Evolutionary conservation across 768 basidiomycete species (phyloP), one percentile per base, ranked within the genome.

Genomic region (Pisolithus orientalis): DNA sequence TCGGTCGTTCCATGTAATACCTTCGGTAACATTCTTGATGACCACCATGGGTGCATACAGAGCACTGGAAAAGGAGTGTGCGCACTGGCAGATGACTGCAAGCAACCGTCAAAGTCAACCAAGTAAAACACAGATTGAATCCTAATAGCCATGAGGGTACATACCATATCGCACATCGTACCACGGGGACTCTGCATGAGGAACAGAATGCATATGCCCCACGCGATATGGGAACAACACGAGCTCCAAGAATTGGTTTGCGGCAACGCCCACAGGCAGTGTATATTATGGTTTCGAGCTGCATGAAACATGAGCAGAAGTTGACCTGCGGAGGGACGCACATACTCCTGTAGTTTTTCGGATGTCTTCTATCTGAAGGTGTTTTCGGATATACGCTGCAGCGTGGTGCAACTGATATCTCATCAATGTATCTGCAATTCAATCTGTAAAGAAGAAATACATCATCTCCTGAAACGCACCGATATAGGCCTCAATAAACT

Each of bases 321-420:
- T 42, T 14, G 37, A 43, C 7, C 27, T 25, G 28, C 27, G 52
- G 34, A n/a, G 42, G 29, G 38, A 17, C 1, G 28, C 17, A 53
- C 74, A 39, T 64, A 87, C 87, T 60, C 77, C 67, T 0, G 86
- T 84, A 5, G 66, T 58, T 37, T 71, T 74, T 32, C 74, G 73
- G 14, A 90, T 70, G 9, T 77, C 77, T 5, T 82, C 76, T 2
- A 75, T 60, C 4, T 67, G 60, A 8, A 78, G 76, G 61, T 79
- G 76, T 62, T 89, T 91, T 39, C 90, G 80, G 40, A 93, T 60
- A 65, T 90, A 87, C 0, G 90, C 86, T 3, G 87, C 86, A 48
- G 78, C 78, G 0, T 80, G 73, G 56, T 85, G 76, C 46, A 92
- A 64, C 25, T 80, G 79, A 37, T 83, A 67, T 14, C 86, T 79